Base-by-base conservation (phyloP, 2,329 filamentous ascomycete genomes). In the Alternaria solani region DNA sequence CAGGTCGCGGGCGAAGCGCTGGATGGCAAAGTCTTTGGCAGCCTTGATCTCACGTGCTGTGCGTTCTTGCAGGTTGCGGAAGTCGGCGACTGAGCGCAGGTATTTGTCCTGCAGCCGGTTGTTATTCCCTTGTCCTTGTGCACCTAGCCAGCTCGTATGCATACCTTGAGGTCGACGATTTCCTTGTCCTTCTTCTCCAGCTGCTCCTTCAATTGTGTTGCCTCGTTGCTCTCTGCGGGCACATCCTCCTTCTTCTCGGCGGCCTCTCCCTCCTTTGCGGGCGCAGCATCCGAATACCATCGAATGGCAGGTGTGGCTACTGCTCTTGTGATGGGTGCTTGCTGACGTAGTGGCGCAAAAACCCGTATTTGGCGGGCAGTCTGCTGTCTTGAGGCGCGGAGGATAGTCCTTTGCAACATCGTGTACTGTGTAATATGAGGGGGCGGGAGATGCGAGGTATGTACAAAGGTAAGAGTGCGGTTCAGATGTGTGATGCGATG, bases 41-140 rank as follows among this genome's bases (percentile, higher is more conserved):
- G 87, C 82, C 81, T 95, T 92, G 78, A 96, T 90, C 70, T 99
- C 95, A 76, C 95, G 93, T 79, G 90, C 87, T 43, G 93, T 96
- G 76, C 95, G 92, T 76, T 97, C 93, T 84, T 98, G 94, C 52
- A 99, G 91, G 83, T 98, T 99, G 78, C 93, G 93, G 87, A 96
- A 98, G 75, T 99, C 95, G 81, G 95, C 95, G 66, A 98, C 89
- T 56, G 91, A 91, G 78, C 95, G 94, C 65, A 97, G 87, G 81
- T 93, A 96, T 84, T 93, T 95, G 82, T 98, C 95, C 95, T 98
- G 69, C 9, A 11, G 25, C 8, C 6, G 8, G 30, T 20, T 41
- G 42, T 61, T 14, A 61, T 36, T 36, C 16, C 30, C 14, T 7
- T 47, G 12, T 3, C 18, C 16, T 20, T 18, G 7, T 26, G 11